These are phyloP conservation scores for Lasiosphaeris hirsuta DNA, from an alignment of 495 filamentous ascomycete genomes.

Conservation along the genomic window DNA sequence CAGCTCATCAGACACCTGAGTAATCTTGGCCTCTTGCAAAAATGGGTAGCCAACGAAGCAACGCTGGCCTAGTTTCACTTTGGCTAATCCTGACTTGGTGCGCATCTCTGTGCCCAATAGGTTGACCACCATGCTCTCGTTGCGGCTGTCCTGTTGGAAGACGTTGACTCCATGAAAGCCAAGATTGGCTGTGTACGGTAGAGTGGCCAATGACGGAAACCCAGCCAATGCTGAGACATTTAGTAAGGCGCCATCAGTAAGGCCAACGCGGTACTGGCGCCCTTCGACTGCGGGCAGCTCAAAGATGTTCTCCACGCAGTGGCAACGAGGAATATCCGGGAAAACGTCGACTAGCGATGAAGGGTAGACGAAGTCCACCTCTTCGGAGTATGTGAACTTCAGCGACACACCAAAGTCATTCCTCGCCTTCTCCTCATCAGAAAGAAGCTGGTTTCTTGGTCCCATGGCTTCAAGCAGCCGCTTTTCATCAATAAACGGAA, in stretches of 20 bases:
- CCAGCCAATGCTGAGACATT: slow-evolving; percentile 80
- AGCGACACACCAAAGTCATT: slow-evolving; percentile 90
- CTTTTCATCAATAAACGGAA: slow-evolving; percentile 94
- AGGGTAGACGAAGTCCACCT: slow-evolving; percentile 73
- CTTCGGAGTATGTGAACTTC: slow-evolving; percentile 83
- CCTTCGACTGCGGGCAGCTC: slow-evolving; percentile 92
- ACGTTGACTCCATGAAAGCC: slow-evolving; percentile 91
- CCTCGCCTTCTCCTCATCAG: slow-evolving; percentile 68
- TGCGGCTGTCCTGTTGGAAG: slow-evolving; percentile 95
- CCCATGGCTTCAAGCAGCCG: slow-evolving; percentile 81
- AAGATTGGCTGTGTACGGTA: slow-evolving; percentile 74
- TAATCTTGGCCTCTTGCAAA: slow-evolving; percentile 87
- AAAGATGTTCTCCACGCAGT: slow-evolving; percentile 91
- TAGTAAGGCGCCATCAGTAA: slow-evolving; percentile 83
- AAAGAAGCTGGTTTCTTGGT: slow-evolving; percentile 72
- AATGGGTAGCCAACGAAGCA: slow-evolving; percentile 96
- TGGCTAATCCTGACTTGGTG: slow-evolving; percentile 67
- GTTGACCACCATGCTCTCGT: slow-evolving; percentile 93
- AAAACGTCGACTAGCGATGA: slow-evolving; percentile 88
- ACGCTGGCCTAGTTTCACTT: slow-evolving; percentile 73
- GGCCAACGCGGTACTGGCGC: slow-evolving; percentile 75
- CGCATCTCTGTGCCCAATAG: slow-evolving; percentile 69
- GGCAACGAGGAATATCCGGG: slow-evolving; percentile 81
- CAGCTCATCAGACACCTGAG: slow-evolving; percentile 86
- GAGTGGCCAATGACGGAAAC: slow-evolving; percentile 82